Conservation (phyloP, 2,329 filamentous ascomycete species). For the Xylaria sp. region DNA sequence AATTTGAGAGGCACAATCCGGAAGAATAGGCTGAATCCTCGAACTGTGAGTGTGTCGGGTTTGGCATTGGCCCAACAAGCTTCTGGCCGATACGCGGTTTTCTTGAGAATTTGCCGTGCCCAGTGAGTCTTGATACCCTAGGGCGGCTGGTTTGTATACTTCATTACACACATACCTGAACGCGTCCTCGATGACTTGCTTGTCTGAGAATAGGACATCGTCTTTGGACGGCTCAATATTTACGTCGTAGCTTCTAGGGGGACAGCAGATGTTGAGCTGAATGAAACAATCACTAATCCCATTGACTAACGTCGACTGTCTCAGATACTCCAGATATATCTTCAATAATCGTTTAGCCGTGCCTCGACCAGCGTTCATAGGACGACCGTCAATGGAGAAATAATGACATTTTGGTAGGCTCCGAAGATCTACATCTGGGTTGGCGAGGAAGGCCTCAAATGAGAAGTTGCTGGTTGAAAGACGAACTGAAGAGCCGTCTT, state of each 20-base stretch:
- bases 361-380: constrained; percentile 66
- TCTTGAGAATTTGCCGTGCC: background rate
- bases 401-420: constrained; percentile 66
- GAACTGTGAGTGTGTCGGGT: background rate
- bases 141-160: constrained; percentile 50
- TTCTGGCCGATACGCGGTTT: background rate
- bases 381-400: constrained; percentile 75
- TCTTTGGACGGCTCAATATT: constrained; percentile 80
- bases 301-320: constrained; percentile 4
- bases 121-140: background rate
- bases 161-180: constrained; percentile 59
- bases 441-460: constrained; percentile 70
- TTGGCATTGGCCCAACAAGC: background rate
- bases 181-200: constrained; percentile 56
- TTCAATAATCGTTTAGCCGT: constrained; percentile 68
- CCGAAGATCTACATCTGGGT: constrained; percentile 56
- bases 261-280: constrained; percentile 71
- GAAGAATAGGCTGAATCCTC: background rate
- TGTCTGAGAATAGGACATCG: constrained; percentile 74
- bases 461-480: constrained; percentile 52
- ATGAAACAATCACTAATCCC: constrained; percentile 67
- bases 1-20: background rate
- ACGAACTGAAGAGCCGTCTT: constrained; percentile 28
- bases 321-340: constrained; percentile 64
- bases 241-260: constrained; percentile 72